Evolutionary conservation across 2,329 filamentous ascomycete species (phyloP).

Genomic region (Lasiodiplodia hormozganensis): DNA sequence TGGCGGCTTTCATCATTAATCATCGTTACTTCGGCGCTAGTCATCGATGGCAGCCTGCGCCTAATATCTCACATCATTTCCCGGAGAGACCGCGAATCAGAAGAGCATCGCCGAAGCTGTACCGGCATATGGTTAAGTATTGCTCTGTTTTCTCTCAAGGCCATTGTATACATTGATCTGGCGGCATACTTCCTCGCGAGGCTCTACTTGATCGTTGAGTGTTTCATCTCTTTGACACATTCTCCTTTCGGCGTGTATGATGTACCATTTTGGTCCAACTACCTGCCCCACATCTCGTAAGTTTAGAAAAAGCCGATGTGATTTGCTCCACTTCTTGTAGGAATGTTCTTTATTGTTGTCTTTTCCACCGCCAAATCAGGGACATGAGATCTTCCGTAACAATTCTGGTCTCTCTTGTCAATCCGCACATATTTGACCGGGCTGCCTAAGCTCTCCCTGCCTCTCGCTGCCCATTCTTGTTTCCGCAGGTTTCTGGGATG

Average conservation of each 20-base stretch:
- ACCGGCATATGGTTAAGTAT: too few relatives aligned
- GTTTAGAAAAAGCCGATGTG: not conserved
- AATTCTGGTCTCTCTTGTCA: not conserved
- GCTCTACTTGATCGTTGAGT: slow-evolving; percentile 32
- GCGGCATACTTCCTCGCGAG: slow-evolving; percentile 28
- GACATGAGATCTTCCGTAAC: not conserved
- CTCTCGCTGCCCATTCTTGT: not conserved
- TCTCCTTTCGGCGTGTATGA: slow-evolving; percentile 29
- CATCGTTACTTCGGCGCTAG: not conserved
- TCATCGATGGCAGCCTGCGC: not conserved
- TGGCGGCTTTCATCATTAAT: slow-evolving; percentile 28
- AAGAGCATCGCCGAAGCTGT: too few relatives aligned
- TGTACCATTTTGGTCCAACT: slow-evolving; percentile 29
- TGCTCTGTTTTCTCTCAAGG: not conserved
- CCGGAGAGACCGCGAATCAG: too few relatives aligned
- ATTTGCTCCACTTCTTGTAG: not conserved
- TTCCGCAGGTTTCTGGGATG: not conserved
- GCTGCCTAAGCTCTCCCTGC: too few relatives aligned
- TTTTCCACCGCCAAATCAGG: too few relatives aligned
- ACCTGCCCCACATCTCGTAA: slow-evolving; percentile 32
- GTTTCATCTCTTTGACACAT: slow-evolving; percentile 31
- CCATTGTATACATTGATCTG: not conserved
- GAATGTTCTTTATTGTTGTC: not conserved
- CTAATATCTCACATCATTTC: too few relatives aligned
- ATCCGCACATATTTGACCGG: not conserved